Conservation (phyloP, 1,284 basidiomycete species). For the Pseudozyma tsukubaensis region DNA sequence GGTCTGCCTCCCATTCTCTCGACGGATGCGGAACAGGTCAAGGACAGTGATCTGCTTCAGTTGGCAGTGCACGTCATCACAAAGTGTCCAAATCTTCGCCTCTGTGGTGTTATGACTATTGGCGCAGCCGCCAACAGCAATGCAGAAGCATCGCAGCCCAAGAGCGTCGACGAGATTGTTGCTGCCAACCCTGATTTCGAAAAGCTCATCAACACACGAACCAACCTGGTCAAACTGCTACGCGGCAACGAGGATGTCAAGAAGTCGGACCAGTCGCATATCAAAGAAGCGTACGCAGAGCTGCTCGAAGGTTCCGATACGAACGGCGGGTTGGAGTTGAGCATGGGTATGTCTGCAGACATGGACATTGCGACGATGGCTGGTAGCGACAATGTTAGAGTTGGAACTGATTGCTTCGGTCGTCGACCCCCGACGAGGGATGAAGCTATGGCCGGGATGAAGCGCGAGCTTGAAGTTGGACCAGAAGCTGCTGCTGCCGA, state of each 20-base stretch:
- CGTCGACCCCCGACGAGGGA: slow-evolving; percentile 62
- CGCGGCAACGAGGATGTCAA: slow-evolving; percentile 22
- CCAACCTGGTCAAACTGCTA: slow-evolving; percentile 72
- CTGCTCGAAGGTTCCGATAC: slow-evolving; percentile 55
- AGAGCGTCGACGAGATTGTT: slow-evolving; percentile 71
- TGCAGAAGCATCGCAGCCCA: slow-evolving; percentile 74
- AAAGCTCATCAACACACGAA: slow-evolving; percentile 76
- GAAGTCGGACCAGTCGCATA: slow-evolving; percentile 22
- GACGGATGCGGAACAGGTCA: slow-evolving; percentile 42
- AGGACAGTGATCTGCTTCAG: slow-evolving; percentile 71
- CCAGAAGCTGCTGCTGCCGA: slow-evolving; percentile 40
- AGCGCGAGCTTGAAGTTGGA: slow-evolving; percentile 53
- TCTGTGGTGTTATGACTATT: slow-evolving; percentile 96
- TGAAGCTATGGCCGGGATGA: slow-evolving; percentile 58
- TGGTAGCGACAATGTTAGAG: slow-evolving; percentile 87
- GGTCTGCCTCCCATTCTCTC: slow-evolving; percentile 77
- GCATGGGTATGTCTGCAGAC: slow-evolving; percentile 99
- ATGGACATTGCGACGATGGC: slow-evolving; percentile 86
- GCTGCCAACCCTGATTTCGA: slow-evolving; percentile 87
- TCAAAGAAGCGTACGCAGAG: slow-evolving; percentile 38
- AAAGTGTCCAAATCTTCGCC: slow-evolving; percentile 78
- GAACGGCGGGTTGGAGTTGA: slow-evolving; percentile 78
- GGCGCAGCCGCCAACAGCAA: slow-evolving; percentile 74
- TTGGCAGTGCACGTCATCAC: slow-evolving; percentile 80
- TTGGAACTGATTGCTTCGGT: slow-evolving; percentile 93